Conservation (phyloP, 306 rosid genomes). For the Hippophae gyantsensis region DNA sequence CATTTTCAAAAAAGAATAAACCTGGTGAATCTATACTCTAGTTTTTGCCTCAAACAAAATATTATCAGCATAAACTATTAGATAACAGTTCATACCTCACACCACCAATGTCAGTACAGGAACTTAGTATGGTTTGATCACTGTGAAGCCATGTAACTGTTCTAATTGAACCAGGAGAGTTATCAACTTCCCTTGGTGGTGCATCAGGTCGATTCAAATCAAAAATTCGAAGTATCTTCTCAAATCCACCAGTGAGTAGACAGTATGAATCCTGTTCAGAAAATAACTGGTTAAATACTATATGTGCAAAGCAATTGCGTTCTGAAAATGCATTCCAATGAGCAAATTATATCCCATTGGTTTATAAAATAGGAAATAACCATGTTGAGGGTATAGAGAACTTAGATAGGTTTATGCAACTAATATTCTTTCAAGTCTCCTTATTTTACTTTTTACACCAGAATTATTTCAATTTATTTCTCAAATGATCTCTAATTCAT, state of each 20-base stretch:
- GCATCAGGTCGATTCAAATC: constrained; percentile 90
- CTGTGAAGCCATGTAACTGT: constrained; percentile 90
- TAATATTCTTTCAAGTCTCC: no score
- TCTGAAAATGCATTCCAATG: background rate
- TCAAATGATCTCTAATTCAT: no score
- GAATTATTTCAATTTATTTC: no score
- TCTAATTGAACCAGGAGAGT: constrained; percentile 78
- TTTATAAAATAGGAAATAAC: no score
- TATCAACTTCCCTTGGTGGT: constrained; percentile 75
- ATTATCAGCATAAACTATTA: background rate
- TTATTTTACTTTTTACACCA: no score
- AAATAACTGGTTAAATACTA: constrained; percentile 4
- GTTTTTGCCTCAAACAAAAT: background rate
- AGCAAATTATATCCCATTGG: no score
- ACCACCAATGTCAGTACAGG: constrained; percentile 86
- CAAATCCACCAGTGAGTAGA: constrained; percentile 83
- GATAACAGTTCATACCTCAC: constrained; percentile 44
- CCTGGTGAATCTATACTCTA: no score
- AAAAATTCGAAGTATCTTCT: constrained; percentile 76
- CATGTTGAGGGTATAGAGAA: no score
- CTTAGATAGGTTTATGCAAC: no score
- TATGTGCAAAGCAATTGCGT: background rate
- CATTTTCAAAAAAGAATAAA: no score
- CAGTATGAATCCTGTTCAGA: constrained; percentile 62
- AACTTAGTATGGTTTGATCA: constrained; percentile 86